phyloP scores from a whole-genome alignment of 202 grass and related monocot species.

The Alloteropsis angusta region DNA sequence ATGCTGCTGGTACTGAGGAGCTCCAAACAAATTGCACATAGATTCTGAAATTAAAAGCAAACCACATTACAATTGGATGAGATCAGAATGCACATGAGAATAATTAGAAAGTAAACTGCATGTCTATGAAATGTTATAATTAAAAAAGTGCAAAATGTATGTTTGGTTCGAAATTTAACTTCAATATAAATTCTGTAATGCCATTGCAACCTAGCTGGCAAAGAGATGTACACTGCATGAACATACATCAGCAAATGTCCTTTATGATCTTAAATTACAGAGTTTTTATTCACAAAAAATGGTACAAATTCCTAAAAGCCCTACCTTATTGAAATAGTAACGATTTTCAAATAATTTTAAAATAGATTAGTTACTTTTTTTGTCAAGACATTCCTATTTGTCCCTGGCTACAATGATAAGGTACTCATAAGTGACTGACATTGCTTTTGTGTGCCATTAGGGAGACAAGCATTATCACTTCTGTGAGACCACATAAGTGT shows the following conservation, averaged over 20 bases:
- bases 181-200: neutral
- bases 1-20: constrained; percentile 32
- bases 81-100: neutral
- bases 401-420: neutral
- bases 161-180: neutral
- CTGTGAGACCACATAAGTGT: neutral
- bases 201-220: neutral
- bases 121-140: neutral
- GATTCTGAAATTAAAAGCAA: constrained; percentile 41
- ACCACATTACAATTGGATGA: neutral
- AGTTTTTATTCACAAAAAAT: neutral
- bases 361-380: neutral
- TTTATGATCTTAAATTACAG: neutral
- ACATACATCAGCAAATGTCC: neutral
- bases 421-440: neutral
- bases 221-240: neutral
- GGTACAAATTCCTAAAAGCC: neutral
- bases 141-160: neutral
- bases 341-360: neutral
- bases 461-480: constrained; percentile 19
- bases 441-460: constrained; percentile 10
- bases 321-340: neutral
- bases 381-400: neutral
- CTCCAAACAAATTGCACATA: constrained; percentile 91
- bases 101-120: neutral